Evolutionary conservation across 1,284 basidiomycete species (phyloP), one percentile per base, ranked within the genome.

Genomic region (Coriolopsis trogii): DNA sequence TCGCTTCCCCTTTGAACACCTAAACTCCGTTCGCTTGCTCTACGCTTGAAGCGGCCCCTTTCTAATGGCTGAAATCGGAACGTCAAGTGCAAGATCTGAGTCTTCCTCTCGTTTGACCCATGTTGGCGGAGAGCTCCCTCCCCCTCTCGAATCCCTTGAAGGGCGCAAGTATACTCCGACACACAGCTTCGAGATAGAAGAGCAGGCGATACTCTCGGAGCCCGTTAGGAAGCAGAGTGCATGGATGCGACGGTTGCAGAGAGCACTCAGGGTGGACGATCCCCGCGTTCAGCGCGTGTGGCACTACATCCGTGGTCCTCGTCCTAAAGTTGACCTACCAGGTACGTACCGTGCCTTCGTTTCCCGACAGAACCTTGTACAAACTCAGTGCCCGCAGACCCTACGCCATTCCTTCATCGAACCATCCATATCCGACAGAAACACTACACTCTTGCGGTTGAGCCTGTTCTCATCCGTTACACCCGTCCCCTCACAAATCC

Each of bases 261-360:
- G 46, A 21, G 46, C 53, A 9, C 55, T 68, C 24, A 59, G 51
- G 41, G 43, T 51, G 28, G 46, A 66, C 9, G 57, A 67, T 49
- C 61, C 59, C 28, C 56, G 57, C 36, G 47, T 62, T 12, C 57
- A 53, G 31, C 66, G 61, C 38, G 48, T 67, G 37, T 61, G 66
- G 41, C 46, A 49, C 12, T 88, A 83, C 61, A 47, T 81, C 41
- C 74, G 77, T 60, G 87, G 87, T 6, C 87, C 87, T 0, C 67
- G 78, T 42, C 84, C 84, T 6, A 84, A 81, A 63, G 66, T 76
- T 24, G 77, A 82, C 58, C 64, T 88, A 34, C 71, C 79, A 70
- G 74, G 84, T 85, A 53, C 46, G 78, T 71, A 53, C 37, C 16
- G 6, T 16, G 24, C 23, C 29, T 39, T n/a, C n/a, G 6, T 44